Conservation (phyloP, 306 rosid genomes). For the Abrus pulchellus region DNA sequence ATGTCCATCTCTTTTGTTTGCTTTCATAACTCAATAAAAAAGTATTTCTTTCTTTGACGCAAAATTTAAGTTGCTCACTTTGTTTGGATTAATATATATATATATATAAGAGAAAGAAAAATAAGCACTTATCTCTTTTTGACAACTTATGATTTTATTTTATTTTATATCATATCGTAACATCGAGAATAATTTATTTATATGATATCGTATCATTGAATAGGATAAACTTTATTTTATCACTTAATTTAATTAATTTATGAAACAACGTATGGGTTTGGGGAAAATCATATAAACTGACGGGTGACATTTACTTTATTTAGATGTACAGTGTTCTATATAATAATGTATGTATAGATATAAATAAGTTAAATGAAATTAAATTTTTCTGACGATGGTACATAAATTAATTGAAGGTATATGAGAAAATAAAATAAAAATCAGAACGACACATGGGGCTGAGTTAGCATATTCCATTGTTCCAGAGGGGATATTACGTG, state of each 20-base stretch:
- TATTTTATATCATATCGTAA: no score
- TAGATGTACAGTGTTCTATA: neutral
- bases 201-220: neutral
- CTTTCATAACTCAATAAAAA: constrained; percentile 34
- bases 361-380: neutral
- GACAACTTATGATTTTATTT: no score
- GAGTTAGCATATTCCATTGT: neutral
- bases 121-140: neutral
- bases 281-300: neutral
- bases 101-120: neutral
- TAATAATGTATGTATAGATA: neutral
- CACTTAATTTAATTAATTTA: neutral
- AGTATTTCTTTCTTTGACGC: constrained; percentile 38
- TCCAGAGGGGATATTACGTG: neutral
- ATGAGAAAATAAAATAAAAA: neutral
- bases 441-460: neutral
- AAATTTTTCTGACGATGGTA: no score
- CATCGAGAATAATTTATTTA: neutral
- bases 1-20: neutral
- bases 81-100: neutral
- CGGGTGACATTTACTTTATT: neutral
- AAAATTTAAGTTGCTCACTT: constrained; percentile 2
- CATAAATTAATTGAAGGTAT: neutral
- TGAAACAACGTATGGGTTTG: neutral
- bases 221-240: neutral